Evolutionary conservation across 768 basidiomycete genomes (phyloP).

Genomic region (Pleurotus djamor): DNA sequence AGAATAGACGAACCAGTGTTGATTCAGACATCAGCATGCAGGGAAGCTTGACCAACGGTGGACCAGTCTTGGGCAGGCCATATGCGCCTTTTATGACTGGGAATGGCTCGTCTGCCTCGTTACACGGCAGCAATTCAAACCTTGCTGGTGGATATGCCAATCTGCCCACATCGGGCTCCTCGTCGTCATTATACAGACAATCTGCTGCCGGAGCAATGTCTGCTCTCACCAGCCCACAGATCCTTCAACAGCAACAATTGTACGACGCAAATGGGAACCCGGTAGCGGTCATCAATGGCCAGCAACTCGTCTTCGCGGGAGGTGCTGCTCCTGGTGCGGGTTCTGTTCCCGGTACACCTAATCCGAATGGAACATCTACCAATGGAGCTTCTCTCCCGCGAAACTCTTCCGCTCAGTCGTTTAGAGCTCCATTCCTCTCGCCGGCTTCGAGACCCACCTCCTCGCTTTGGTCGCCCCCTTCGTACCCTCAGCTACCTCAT

Average conservation of each 20-base stretch:
- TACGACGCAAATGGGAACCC: neutral
- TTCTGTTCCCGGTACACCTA: neutral
- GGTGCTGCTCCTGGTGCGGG: neutral
- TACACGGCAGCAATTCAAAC: neutral
- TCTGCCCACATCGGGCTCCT: neutral
- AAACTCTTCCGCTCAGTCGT: constrained; percentile 41
- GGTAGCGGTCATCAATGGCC: neutral
- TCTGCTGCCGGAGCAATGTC: neutral
- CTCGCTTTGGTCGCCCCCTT: constrained; percentile 60
- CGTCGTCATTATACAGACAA: neutral
- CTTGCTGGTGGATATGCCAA: constrained; percentile 21
- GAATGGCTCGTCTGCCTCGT: constrained; percentile 10
- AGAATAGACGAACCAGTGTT: neutral
- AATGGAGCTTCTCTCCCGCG: constrained; percentile 29
- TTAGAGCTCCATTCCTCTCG: constrained; percentile 69
- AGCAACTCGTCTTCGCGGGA: neutral
- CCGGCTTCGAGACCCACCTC: constrained; percentile 67
- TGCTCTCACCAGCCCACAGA: neutral
- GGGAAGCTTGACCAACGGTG: neutral
- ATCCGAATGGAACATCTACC: neutral
- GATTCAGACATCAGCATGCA: constrained; percentile 1
- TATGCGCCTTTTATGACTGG: constrained; percentile 35
- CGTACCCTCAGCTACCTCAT: constrained; percentile 25
- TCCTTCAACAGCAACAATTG: neutral
- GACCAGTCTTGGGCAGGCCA: constrained; percentile 19